Evolutionary conservation across 257 asterid species (phyloP).

Genomic region (Avicennia marina): DNA sequence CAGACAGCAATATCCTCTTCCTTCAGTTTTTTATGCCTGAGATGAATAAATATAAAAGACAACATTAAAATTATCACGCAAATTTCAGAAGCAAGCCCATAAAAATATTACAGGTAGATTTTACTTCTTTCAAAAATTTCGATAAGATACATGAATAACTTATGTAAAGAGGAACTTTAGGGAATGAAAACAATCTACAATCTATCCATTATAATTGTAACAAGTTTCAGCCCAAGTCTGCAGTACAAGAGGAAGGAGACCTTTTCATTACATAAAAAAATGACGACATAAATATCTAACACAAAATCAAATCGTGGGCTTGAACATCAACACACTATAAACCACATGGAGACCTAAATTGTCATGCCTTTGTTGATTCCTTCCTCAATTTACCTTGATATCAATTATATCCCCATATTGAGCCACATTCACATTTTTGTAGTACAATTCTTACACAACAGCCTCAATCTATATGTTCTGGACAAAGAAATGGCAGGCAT

Average conservation of each 20-base stretch:
- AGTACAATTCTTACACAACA: background rate
- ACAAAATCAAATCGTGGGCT: background rate
- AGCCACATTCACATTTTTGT: background rate
- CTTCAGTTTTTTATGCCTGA: conserved; percentile 54
- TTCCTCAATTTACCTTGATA: background rate
- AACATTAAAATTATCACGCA: background rate
- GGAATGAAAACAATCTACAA: background rate
- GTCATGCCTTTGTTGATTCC: background rate
- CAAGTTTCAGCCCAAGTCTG: background rate
- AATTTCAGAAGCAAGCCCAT: conserved; percentile 7
- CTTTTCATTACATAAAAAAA: background rate
- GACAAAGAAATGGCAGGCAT: background rate
- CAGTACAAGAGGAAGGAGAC: background rate
- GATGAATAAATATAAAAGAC: background rate
- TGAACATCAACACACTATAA: background rate
- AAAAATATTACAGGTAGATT: no score
- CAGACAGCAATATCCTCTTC: conserved; percentile 86
- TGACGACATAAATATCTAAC: background rate
- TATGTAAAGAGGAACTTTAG: background rate
- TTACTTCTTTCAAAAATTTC: no score
- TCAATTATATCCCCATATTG: background rate
- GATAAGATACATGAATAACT: conserved; percentile 1
- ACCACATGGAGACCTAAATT: background rate
- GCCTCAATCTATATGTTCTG: background rate
- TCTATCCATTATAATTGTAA: background rate